Evolutionary conservation across 805 yeast genomes (phyloP).

Genomic region (Metschnikowia sp.): DNA sequence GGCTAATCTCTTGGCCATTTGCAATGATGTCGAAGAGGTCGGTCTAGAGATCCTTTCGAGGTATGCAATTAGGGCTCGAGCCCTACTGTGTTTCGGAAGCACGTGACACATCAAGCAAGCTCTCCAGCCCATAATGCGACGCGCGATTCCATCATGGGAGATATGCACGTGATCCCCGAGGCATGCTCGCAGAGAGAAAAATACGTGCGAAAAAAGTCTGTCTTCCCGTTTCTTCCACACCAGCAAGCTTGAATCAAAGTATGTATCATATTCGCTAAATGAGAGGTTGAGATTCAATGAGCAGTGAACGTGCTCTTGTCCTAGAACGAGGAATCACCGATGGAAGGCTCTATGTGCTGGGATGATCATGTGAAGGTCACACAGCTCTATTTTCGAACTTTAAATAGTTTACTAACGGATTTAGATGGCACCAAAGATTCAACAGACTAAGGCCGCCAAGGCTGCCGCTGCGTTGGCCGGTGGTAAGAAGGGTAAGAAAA

Average conservation of each 20-base stretch:
- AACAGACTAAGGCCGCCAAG: constrained; percentile 99
- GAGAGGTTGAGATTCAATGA: neutral
- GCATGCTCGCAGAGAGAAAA: constrained; percentile 13
- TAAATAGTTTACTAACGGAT: constrained; percentile 3
- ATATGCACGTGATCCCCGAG: constrained; percentile 11
- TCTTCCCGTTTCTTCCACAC: constrained; percentile 18
- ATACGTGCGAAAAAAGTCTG: constrained; percentile 7
- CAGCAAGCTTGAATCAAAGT: constrained; percentile 29
- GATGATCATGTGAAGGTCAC: no score
- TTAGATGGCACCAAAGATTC: constrained; percentile 95
- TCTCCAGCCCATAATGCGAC: neutral
- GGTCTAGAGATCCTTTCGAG: neutral
- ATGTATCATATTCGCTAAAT: constrained; percentile 15
- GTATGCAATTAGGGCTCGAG: constrained; percentile 11
- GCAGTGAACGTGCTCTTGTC: neutral
- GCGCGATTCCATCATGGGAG: no score
- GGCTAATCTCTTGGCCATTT: constrained; percentile 69
- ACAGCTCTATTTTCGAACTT: no score
- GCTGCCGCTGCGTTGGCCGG: constrained; percentile 99
- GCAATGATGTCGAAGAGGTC: neutral
- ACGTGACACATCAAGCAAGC: neutral
- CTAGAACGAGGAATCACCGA: no score
- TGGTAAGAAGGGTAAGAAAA: constrained; percentile 99
- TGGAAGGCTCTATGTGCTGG: no score
- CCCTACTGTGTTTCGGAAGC: constrained; percentile 6